Evolutionary conservation across 495 filamentous ascomycete species (phyloP).

Genomic region (Penicillium verhagenii): DNA sequence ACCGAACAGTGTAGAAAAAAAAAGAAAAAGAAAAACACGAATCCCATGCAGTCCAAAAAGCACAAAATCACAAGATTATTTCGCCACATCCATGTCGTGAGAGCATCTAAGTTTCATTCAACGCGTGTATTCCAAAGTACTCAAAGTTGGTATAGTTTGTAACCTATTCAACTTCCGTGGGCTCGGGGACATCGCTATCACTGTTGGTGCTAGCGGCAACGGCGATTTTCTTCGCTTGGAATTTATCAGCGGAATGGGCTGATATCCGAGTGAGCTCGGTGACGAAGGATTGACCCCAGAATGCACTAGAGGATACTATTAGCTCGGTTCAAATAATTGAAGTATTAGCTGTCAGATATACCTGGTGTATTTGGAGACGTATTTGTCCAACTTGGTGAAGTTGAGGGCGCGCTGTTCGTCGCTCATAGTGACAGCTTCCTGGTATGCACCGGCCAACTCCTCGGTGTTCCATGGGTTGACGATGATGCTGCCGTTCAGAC

Average conservation of each 20-base stretch:
- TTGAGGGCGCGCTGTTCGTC: slow-evolving; percentile 81
- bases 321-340: not conserved
- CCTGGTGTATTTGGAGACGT: slow-evolving; percentile 94
- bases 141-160: not conserved
- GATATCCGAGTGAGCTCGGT: slow-evolving; percentile 75
- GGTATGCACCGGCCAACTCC: slow-evolving; percentile 87
- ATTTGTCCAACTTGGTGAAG: slow-evolving; percentile 85
- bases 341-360: slow-evolving; percentile 31
- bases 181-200: not conserved
- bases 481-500: slow-evolving; percentile 85
- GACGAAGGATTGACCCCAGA: slow-evolving; percentile 97
- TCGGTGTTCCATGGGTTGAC: slow-evolving; percentile 98
- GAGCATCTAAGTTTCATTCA: slow-evolving; percentile 24
- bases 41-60: slow-evolving; percentile 14
- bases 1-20: slow-evolving; percentile 3
- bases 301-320: slow-evolving; percentile 57
- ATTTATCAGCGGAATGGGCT: slow-evolving; percentile 42
- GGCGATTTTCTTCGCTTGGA: slow-evolving; percentile 37
- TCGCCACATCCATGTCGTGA: slow-evolving; percentile 34
- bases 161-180: not conserved
- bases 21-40: slow-evolving; percentile 1
- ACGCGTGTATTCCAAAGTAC: not conserved
- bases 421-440: slow-evolving; percentile 91
- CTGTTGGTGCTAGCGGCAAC: not conserved
- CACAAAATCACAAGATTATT: slow-evolving; percentile 17